Percentiles rank a stretch among this genome's conserved stretches.
Conservation (phyloP, 768 basidiomycete genomes). For the Mycena rosella region DNA sequence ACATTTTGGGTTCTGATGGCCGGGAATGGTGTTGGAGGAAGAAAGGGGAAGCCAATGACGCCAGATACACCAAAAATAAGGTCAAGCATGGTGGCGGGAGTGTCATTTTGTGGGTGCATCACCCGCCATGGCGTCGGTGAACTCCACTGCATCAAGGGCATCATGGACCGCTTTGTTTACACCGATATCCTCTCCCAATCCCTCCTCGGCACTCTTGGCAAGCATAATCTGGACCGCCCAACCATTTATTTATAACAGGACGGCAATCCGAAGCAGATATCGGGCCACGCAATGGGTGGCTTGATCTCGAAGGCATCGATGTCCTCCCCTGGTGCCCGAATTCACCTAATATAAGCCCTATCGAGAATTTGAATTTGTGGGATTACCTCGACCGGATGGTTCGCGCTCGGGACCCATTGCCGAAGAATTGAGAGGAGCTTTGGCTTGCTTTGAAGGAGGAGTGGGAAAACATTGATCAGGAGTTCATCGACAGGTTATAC, state of each 20-base stretch:
- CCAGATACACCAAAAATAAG: conserved; percentile 4
- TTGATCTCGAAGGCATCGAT: conserved; percentile 7
- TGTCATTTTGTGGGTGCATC: background rate
- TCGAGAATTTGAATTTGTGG: background rate
- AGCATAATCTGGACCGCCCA: background rate
- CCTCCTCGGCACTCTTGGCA: background rate
- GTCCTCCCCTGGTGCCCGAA: conserved; percentile 6
- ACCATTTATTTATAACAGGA: conserved; percentile 1
- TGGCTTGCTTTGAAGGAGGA: background rate
- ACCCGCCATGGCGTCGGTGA: background rate
- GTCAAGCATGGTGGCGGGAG: background rate
- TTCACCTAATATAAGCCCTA: conserved; percentile 4
- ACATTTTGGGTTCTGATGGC: conserved; percentile 8
- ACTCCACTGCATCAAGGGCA: conserved; percentile 1
- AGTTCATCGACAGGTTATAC: background rate
- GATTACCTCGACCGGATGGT: background rate
- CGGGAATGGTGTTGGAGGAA: conserved; percentile 6
- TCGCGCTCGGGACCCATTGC: background rate
- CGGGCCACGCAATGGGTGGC: conserved; percentile 1
- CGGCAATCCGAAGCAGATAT: conserved; percentile 2
- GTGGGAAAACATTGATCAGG: conserved; percentile 3
- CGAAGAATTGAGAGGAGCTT: background rate
- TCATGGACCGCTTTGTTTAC: conserved; percentile 11
- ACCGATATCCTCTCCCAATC: conserved; percentile 4
- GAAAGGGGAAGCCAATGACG: background rate